A percentile compares a stretch with the other conserved stretches of the same genome.
phyloP scores from a whole-genome alignment of 2,329 filamentous ascomycete species.

The Aureobasidium sp. region DNA sequence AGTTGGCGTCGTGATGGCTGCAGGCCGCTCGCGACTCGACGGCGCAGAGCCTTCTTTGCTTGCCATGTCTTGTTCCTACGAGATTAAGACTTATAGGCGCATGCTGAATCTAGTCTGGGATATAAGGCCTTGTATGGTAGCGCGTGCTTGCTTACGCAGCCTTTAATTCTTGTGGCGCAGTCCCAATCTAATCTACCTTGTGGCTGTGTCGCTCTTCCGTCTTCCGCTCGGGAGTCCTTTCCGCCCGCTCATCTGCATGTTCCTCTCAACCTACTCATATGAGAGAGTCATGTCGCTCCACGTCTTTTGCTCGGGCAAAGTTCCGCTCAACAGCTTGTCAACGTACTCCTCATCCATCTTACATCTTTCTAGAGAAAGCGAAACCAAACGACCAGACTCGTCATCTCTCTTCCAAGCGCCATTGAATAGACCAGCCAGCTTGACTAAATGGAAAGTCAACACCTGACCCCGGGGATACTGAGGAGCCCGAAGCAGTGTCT shows the following conservation, averaged over 20 bases:
- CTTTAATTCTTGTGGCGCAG: slow-evolving; percentile 5
- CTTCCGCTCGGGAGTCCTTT: background rate
- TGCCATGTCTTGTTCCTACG: background rate
- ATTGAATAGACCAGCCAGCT: background rate
- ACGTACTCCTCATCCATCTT: background rate
- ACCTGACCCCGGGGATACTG: background rate
- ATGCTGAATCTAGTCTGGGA: background rate
- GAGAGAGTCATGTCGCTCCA: background rate
- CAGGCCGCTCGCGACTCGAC: background rate
- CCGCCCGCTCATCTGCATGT: background rate
- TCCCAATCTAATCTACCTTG: background rate
- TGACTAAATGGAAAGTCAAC: background rate
- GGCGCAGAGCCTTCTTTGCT: slow-evolving; percentile 2
- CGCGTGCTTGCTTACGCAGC: slow-evolving; percentile 9
- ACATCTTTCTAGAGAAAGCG: background rate
- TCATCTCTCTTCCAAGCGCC: background rate
- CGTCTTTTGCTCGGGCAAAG: background rate
- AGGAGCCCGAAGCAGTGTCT: background rate
- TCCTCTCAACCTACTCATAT: background rate
- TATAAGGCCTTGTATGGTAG: background rate
- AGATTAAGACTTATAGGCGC: background rate
- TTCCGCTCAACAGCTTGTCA: background rate
- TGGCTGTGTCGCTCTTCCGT: background rate
- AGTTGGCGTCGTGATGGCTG: background rate
- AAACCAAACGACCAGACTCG: background rate